Evolutionary conservation across 192 early-diverging fungal species (phyloP).

Genomic region (Gamsiella multidivaricata): DNA sequence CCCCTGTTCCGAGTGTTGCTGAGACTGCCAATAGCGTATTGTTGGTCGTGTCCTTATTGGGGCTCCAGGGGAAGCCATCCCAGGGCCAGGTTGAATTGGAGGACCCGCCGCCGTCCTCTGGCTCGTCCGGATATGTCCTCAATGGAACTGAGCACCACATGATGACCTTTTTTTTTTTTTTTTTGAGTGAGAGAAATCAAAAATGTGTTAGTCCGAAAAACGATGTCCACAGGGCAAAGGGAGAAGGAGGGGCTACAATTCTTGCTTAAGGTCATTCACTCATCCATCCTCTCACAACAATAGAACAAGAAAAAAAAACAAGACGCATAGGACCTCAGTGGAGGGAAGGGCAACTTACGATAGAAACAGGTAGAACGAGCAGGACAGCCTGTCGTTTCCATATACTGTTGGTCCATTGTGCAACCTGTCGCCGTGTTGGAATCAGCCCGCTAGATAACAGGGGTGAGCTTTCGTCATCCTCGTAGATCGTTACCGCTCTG

Average conservation of each 20-base stretch:
- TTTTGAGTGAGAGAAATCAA: no score
- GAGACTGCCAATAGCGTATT: background rate
- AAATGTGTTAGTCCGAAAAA: no score
- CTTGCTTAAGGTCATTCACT: no score
- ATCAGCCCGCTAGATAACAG: conserved; percentile 37
- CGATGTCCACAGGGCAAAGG: background rate
- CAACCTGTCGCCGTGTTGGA: conserved; percentile 44
- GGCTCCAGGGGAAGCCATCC: conserved; percentile 35
- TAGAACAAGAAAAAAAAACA: background rate
- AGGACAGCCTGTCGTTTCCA: conserved; percentile 50
- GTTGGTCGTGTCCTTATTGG: conserved; percentile 1
- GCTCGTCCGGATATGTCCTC: conserved; percentile 37
- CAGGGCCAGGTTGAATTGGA: conserved; percentile 36
- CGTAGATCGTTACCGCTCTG: conserved; percentile 52
- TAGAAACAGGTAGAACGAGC: conserved; percentile 45
- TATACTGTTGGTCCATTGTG: conserved; percentile 53
- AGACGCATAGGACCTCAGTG: background rate
- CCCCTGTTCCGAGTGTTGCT: background rate
- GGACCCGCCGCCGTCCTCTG: conserved; percentile 17
- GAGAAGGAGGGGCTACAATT: background rate
- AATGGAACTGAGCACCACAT: conserved; percentile 51
- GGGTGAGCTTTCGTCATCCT: conserved; percentile 46
- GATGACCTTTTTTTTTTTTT: no score
- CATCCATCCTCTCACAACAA: no score
- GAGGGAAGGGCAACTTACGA: no score